Conservation (phyloP, 495 filamentous ascomycete species). For the Daldinia childiae region DNA sequence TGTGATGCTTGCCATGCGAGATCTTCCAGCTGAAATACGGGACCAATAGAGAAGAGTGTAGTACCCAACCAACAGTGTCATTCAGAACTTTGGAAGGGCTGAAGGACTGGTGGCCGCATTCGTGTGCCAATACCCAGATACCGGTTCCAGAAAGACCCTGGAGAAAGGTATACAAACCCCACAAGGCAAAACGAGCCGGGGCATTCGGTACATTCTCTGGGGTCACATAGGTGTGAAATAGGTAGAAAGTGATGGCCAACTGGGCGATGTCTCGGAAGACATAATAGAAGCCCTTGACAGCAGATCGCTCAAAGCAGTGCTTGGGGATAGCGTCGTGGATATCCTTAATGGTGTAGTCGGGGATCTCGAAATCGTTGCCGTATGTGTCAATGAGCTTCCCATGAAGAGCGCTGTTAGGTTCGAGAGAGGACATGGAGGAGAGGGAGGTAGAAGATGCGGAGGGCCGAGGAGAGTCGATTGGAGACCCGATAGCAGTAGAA, state of each 20-base stretch:
- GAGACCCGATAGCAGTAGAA: conserved; percentile 70
- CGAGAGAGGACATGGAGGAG: conserved; percentile 82
- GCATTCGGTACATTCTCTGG: conserved; percentile 68
- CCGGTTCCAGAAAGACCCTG: conserved; percentile 84
- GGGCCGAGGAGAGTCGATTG: conserved; percentile 72
- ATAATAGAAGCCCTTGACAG: conserved; percentile 68
- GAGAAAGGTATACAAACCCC: conserved; percentile 73
- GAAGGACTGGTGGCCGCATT: conserved; percentile 90
- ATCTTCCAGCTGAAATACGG: conserved; percentile 96
- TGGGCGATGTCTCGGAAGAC: conserved; percentile 74
- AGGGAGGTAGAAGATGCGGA: conserved; percentile 90
- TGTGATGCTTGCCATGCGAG: conserved; percentile 93
- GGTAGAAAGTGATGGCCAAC: conserved; percentile 70
- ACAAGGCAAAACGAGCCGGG: conserved; percentile 65
- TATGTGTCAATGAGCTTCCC: conserved; percentile 75
- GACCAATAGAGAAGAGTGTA: conserved; percentile 83
- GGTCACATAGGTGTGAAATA: conserved; percentile 70
- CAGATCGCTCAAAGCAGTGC: conserved; percentile 81
- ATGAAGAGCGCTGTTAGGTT: conserved; percentile 42
- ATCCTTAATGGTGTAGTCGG: conserved; percentile 82
- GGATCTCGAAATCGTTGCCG: conserved; percentile 77
- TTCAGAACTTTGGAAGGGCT: conserved; percentile 81
- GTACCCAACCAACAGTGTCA: conserved; percentile 85
- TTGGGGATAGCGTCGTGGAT: conserved; percentile 84
- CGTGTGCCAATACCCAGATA: conserved; percentile 85